Evolutionary conservation across 2,329 filamentous ascomycete genomes (phyloP).

Genomic region (Aspergillus fructus): DNA sequence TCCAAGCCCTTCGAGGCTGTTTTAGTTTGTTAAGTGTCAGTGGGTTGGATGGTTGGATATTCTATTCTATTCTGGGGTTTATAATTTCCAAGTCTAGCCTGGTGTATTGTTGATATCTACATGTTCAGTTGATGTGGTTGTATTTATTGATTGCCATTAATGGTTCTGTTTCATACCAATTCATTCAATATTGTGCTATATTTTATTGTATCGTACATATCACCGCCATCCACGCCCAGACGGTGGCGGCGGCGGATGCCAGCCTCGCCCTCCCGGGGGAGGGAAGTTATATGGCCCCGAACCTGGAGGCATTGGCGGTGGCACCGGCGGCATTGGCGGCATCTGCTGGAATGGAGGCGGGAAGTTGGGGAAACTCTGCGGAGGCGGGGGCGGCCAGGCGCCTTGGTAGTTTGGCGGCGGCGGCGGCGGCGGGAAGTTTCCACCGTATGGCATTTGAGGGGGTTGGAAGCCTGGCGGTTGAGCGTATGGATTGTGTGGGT

Average conservation of each 20-base stretch:
- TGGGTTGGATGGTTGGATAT: no score
- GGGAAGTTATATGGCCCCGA: constrained; percentile 34
- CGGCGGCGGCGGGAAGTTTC: constrained; percentile 24
- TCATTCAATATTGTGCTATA: background rate
- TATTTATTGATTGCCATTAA: background rate
- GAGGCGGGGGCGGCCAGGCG: constrained; percentile 35
- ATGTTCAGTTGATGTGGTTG: no score
- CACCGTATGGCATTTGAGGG: constrained; percentile 16
- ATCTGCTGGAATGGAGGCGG: constrained; percentile 27
- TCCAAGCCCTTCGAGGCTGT: no score
- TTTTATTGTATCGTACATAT: background rate
- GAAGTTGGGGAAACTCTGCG: constrained; percentile 22
- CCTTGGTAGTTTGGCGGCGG: constrained; percentile 36
- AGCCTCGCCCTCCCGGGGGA: constrained; percentile 25
- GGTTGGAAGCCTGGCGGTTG: constrained; percentile 11
- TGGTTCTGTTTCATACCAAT: background rate
- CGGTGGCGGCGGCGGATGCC: constrained; percentile 12
- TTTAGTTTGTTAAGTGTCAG: no score
- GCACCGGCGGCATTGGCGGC: background rate
- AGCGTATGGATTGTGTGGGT: background rate
- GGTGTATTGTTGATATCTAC: no score
- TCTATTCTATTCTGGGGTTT: no score
- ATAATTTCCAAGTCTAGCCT: no score
- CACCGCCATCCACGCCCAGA: constrained; percentile 20
- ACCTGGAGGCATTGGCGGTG: background rate